Base-by-base conservation (phyloP, 768 basidiomycete genomes). In the Tricholoma terreum region DNA sequence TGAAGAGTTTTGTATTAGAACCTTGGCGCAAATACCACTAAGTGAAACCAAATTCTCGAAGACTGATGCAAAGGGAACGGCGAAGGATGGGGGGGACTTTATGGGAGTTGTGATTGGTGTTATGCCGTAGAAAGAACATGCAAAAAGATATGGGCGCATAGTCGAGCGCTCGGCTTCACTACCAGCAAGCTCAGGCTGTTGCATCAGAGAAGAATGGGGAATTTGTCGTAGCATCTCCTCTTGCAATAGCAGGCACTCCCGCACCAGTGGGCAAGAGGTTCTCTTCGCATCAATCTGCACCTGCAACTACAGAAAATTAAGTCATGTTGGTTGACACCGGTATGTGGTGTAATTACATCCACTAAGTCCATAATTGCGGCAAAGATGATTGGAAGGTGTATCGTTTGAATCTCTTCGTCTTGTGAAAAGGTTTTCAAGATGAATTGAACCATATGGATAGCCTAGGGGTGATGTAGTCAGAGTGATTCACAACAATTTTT, bases 381-480 rank as follows among this genome's bases (percentile, higher is more conserved):
- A 57, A 95, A 87, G 12, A 93, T 75, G 42, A 94, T 71, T 0
- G 96, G 94, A 10, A 94, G 73, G 70, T 96, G 92, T 27, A 94
- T 77, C 3, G 76, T 81, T 65, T 83, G 85, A 22, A 91, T 83
- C 67, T 97, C 96, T 59, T 98, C 94, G 62, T 98, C 96, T 64
- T 92, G 90, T 1, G 85, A 80, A 66, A 97, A 89, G 1, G 84
- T 82, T 24, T 75, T 76, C 6, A 98, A 73, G 45, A 96, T 76
- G 71, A 94, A 97, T 7, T 77, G 69, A 0, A 87, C 76, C 67
- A 98, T 81, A 11, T 75, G 74, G 38, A 91, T 78, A 8, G 84
- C 83, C 90, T 94, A 60, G 4, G 46, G 38, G 31, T 33, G 34
- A 53, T 52, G 54, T 14, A 31, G 61, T 30, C 61, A 21, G 46